These are phyloP conservation scores for Claviceps humidiphila DNA, from an alignment of 2,329 filamentous ascomycete genomes.

Conservation along the genomic window DNA sequence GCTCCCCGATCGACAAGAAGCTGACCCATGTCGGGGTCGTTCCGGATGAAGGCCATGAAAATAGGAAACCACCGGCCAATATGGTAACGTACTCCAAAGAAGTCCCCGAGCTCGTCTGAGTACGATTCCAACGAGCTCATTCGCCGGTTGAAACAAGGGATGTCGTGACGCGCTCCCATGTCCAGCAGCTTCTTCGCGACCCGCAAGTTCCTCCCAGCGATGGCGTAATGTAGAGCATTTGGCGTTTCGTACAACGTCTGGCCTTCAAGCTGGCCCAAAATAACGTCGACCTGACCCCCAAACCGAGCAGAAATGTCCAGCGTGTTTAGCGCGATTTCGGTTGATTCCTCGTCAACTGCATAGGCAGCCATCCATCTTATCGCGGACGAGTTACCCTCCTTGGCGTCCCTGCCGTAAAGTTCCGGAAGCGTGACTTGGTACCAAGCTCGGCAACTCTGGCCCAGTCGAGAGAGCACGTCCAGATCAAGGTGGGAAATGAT, in stretches of 20 bases:
- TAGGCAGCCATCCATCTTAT: constrained; percentile 2
- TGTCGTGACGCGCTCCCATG: neutral
- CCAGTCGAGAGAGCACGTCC: neutral
- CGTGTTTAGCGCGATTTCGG: neutral
- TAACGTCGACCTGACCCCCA: constrained; percentile 1
- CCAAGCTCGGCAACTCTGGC: neutral
- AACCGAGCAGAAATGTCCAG: neutral
- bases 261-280: neutral
- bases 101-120: neutral
- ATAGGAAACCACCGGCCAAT: neutral
- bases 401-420: neutral
- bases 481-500: neutral
- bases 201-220: neutral
- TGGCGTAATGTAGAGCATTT: constrained; percentile 2
- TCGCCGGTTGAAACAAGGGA: neutral
- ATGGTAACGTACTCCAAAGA: neutral
- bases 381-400: neutral
- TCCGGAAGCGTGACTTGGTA: neutral
- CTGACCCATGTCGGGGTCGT: neutral
- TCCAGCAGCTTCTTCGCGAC: neutral
- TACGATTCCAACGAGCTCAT: neutral
- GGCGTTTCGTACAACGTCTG: neutral
- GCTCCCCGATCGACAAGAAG: neutral
- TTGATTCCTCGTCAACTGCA: neutral
- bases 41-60: neutral